Evolutionary conservation across 352 stramenopile species (phyloP).

Genomic region (Phytophthora melonis): DNA sequence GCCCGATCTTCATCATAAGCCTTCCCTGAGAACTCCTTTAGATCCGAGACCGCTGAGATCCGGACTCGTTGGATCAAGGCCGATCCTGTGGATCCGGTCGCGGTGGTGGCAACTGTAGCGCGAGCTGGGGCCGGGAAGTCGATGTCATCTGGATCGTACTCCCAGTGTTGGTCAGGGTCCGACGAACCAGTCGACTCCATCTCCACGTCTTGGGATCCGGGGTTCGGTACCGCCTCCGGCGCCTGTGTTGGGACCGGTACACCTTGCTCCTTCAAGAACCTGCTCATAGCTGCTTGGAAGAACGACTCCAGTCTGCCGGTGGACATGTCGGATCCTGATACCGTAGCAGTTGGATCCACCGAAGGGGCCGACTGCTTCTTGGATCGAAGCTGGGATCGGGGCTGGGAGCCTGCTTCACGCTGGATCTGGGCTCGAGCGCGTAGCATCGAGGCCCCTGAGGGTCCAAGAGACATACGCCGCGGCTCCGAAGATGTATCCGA

Average conservation of each 20-base stretch:
- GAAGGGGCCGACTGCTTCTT: not conserved
- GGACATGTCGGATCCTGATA: not conserved
- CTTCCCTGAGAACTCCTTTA: slow-evolving; percentile 11
- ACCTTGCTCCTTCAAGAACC: not conserved
- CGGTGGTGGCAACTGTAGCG: not conserved
- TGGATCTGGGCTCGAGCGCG: too few relatives aligned
- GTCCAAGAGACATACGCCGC: too few relatives aligned
- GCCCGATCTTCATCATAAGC: slow-evolving; percentile 1
- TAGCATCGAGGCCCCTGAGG: too few relatives aligned
- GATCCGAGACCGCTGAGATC: slow-evolving; percentile 11
- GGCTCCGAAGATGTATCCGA: too few relatives aligned
- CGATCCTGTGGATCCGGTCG: not conserved
- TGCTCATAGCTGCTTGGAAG: not conserved
- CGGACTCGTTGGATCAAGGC: not conserved
- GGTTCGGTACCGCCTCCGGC: not conserved
- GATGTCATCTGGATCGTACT: not conserved
- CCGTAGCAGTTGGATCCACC: not conserved
- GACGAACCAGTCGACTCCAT: not conserved
- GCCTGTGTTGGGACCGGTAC: too few relatives aligned
- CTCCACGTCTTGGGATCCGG: not conserved
- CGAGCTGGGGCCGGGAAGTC: not conserved
- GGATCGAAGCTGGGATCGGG: too few relatives aligned
- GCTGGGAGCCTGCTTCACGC: too few relatives aligned
- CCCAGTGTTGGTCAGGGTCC: not conserved
- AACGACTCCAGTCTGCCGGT: not conserved